Percentiles rank a stretch among this genome's conserved stretches.
Conservation (phyloP, 2,329 filamentous ascomycete species). For the Trichophyton simii region DNA sequence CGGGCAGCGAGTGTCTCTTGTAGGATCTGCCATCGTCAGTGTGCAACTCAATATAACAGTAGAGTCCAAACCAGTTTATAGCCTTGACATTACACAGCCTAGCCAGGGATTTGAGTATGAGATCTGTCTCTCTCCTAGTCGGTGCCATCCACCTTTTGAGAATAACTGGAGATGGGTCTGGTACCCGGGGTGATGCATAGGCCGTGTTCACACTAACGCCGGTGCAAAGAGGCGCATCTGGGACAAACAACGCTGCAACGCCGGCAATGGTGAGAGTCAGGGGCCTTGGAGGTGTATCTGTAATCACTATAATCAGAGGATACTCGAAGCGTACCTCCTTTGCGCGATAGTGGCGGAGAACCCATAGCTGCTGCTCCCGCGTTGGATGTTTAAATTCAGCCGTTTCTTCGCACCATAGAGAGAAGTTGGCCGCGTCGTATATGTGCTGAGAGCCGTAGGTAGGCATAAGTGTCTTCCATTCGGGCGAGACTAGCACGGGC, state of each 20-base stretch:
- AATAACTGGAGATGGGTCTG: neutral
- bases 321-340: neutral
- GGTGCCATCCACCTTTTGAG: neutral
- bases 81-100: neutral
- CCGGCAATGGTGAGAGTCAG: neutral
- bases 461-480: neutral
- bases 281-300: neutral
- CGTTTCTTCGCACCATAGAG: neutral
- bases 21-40: neutral
- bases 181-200: slow-evolving; percentile 1
- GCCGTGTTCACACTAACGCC: neutral
- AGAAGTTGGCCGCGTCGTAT: neutral
- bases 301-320: neutral
- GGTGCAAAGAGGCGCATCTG: neutral
- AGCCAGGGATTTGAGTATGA: neutral
- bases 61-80: neutral
- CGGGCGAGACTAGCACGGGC: neutral
- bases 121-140: neutral
- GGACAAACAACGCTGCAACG: neutral
- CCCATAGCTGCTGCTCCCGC: neutral
- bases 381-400: neutral
- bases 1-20: neutral
- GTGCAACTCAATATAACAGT: neutral
- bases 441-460: neutral
- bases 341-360: neutral